Percentiles rank a stretch among this genome's conserved stretches.
These are phyloP conservation scores for Aristolochia contorta DNA, from an alignment of 164 flowering plant genomes.

Conservation along the genomic window DNA sequence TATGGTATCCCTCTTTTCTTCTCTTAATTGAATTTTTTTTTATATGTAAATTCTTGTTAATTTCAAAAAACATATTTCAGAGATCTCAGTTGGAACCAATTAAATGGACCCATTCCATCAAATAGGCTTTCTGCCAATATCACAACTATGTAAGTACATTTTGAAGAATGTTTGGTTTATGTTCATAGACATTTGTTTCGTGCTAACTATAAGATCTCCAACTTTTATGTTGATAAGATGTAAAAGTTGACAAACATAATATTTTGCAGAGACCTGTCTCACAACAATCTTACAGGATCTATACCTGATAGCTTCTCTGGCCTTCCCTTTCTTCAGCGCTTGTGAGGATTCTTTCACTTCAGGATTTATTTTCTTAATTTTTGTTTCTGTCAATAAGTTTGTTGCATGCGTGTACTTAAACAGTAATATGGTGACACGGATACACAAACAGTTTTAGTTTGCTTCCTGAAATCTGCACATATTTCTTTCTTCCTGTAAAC, in stretches of 20 bases:
- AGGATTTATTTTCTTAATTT: not conserved
- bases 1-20: too few relatives aligned
- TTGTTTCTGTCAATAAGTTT: not conserved
- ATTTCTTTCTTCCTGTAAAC: too few relatives aligned
- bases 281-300: constrained; percentile 61
- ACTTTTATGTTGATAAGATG: not conserved
- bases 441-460: too few relatives aligned
- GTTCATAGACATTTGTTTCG: not conserved
- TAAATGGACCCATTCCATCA: constrained; percentile 56
- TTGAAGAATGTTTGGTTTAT: not conserved
- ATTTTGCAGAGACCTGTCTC: constrained; percentile 58
- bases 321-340: constrained; percentile 55
- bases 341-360: constrained; percentile 36
- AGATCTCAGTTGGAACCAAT: constrained; percentile 74
- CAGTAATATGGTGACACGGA: too few relatives aligned
- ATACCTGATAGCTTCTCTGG: constrained; percentile 55
- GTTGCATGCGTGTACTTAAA: too few relatives aligned
- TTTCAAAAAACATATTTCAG: constrained; percentile 20
- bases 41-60: too few relatives aligned
- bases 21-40: too few relatives aligned
- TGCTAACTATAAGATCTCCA: not conserved
- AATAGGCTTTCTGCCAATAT: constrained; percentile 43
- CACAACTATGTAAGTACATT: constrained; percentile 60
- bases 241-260: constrained; percentile 2
- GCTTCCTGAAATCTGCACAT: too few relatives aligned